These are phyloP conservation scores for Neurospora sp. DNA, from an alignment of 495 filamentous ascomycete species.

Conservation along the genomic window DNA sequence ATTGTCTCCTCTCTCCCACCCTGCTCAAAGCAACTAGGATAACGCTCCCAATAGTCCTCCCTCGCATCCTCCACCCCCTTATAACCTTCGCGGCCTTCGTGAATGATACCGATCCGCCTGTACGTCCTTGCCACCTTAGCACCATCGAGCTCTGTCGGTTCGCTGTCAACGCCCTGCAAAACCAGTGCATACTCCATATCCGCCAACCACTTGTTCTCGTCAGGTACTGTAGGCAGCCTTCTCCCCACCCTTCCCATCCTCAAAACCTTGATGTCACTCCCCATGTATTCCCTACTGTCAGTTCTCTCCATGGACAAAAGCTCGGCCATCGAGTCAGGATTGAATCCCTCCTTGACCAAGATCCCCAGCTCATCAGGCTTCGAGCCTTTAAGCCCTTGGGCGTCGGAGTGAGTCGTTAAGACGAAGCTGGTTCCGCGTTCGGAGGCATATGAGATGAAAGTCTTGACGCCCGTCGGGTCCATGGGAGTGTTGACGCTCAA, in stretches of 20 bases:
- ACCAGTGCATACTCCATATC: background rate
- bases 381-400: background rate
- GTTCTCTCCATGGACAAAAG: background rate
- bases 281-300: background rate
- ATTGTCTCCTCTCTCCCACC: background rate
- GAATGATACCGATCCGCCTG: background rate
- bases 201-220: background rate
- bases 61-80: background rate
- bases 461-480: background rate
- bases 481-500: background rate
- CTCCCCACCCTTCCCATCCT: background rate
- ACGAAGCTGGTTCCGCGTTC: background rate
- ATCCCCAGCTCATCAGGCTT: background rate
- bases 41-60: background rate
- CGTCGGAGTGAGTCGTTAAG: background rate
- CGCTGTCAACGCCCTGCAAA: background rate
- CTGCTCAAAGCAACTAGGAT: background rate
- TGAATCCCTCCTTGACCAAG: background rate
- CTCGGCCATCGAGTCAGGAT: background rate
- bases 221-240: background rate
- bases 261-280: background rate
- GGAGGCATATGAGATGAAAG: background rate
- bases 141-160: background rate
- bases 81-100: background rate
- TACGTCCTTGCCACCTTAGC: background rate